Base-by-base conservation (phyloP, 2,329 filamentous ascomycete genomes). In the Mycocentrospora acerina region DNA sequence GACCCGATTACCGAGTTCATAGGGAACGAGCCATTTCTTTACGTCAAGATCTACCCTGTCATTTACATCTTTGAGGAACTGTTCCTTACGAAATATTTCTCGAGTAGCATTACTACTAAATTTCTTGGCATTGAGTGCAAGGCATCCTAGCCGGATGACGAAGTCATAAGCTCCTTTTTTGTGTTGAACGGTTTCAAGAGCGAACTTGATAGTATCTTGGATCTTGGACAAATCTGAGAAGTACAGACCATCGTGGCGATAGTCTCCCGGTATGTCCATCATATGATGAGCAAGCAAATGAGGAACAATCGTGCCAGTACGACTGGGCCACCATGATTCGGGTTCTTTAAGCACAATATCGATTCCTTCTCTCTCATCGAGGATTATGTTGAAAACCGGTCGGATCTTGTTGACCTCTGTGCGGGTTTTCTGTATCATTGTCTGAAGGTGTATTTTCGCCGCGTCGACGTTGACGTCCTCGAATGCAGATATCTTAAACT, bases 111-210 rank as follows among this genome's bases (percentile, higher is more conserved):
- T 24, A 12, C 40, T 29, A 7, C 28, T 33, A 4, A 57, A 43
- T 8, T 48, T 35, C 13, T 40, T 42, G 9, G 52, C 48, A 14
- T 35, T 42, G 3, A 65, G 34, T 4, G 44, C 56, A 13, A 65
- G 25, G 19, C 53, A 55, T 7, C 62, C 60, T 13, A 60, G 45
- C 2, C 56, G 59, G 3, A 66, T 48, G 7, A 38, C 37, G 15
- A 66, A 51, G 12, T 63, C 57, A 19, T 59, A 64, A 1, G 46
- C 39, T 4, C 59, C 57, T 24, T 44, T 58, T 24, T 54, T 51
- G 24, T 46, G 51, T 22, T 49, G 42, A 10, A 56, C 44, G n/a
- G 36, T 35, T 8, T 62, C 56, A 19, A 66, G 49, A 18, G 46
- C 38, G 4, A 29, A 19, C 4, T 42, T 32, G 17, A 66, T 35